phyloP scores from a whole-genome alignment of 441 rosid species.

The Corymbia calophylla region DNA sequence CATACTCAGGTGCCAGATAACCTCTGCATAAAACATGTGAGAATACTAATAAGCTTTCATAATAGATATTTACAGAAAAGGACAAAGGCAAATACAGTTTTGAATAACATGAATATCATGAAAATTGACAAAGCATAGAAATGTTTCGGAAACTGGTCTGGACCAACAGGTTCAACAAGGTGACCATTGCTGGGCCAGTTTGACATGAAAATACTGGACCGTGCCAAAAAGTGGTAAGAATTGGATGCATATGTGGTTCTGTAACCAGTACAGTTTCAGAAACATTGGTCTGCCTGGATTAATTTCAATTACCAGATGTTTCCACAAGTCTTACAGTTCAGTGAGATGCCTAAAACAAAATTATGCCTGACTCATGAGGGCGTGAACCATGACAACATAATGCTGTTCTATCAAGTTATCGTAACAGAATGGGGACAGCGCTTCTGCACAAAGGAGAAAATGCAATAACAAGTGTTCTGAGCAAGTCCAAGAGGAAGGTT shows the following conservation, averaged over 20 bases:
- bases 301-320: background rate
- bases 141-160: background rate
- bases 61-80: background rate
- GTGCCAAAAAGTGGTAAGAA: background rate
- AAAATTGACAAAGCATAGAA: background rate
- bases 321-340: background rate
- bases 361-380: background rate
- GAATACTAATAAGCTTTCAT: background rate
- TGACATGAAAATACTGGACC: background rate
- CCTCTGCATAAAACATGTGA: slow-evolving; percentile 27
- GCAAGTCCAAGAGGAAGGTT: background rate
- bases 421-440: background rate
- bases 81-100: background rate
- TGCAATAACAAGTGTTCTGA: background rate
- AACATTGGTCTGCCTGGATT: background rate
- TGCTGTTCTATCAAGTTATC: background rate
- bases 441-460: background rate
- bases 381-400: background rate
- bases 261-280: background rate
- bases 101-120: background rate
- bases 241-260: background rate
- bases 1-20: slow-evolving; percentile 71
- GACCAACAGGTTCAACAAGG: background rate
- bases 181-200: background rate
- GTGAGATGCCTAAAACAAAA: background rate